phyloP scores from a whole-genome alignment of 176 grass and related monocot species.

The Bolboschoenus planiculmis region DNA sequence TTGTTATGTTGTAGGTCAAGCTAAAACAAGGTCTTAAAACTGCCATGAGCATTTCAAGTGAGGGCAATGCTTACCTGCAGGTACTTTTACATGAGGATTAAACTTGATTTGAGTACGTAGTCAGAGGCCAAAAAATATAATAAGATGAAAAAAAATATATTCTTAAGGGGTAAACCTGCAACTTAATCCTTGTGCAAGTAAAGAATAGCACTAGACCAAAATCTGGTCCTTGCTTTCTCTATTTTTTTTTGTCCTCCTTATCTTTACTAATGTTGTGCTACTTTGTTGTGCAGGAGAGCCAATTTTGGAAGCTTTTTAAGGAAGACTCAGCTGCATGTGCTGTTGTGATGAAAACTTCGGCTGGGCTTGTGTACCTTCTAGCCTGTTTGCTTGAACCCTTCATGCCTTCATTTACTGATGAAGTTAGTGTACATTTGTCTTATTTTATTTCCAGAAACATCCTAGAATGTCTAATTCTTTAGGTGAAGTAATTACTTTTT shows the following conservation, averaged over 20 bases:
- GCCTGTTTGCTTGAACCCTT: conserved; percentile 83
- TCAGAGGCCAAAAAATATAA: background rate
- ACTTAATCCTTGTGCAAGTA: background rate
- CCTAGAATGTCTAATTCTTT: background rate
- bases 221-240: background rate
- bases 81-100: conserved; percentile 15
- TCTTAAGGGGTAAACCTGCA: background rate
- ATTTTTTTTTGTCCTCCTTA: background rate
- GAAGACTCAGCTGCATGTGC: conserved; percentile 57
- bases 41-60: conserved; percentile 88
- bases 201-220: background rate
- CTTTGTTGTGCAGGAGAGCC: conserved; percentile 43
- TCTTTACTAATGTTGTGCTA: conserved; percentile 4
- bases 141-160: background rate
- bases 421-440: conserved; percentile 32
- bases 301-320: conserved; percentile 82
- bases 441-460: conserved; percentile 12
- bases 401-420: conserved; percentile 67
- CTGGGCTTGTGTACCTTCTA: conserved; percentile 86
- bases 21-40: conserved; percentile 88
- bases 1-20: conserved; percentile 55
- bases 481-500: background rate
- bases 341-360: conserved; percentile 89
- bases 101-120: background rate
- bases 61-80: conserved; percentile 91